Evolutionary conservation across 2,329 filamentous ascomycete genomes (phyloP).

Genomic region (Fusarium oxysporum): DNA sequence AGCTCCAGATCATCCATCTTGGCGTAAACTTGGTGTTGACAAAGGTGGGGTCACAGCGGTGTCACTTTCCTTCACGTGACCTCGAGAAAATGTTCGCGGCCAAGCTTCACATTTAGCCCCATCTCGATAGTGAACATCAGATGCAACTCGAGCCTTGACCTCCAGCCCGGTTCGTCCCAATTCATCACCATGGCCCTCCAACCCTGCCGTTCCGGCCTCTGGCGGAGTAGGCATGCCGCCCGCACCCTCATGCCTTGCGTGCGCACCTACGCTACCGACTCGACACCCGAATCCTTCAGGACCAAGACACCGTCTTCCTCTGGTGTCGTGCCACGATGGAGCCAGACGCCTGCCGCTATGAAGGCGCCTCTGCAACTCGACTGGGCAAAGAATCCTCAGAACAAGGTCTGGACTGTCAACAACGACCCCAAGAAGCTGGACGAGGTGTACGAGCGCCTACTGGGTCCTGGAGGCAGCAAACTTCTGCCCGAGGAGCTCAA

Average conservation of each 20-base stretch:
- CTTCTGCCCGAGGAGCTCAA: slow-evolving; percentile 91
- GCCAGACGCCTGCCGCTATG: slow-evolving; percentile 75
- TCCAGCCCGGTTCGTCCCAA: slow-evolving; percentile 16
- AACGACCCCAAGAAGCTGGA: slow-evolving; percentile 79
- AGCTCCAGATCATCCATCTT: slow-evolving; percentile 7
- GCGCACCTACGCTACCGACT: slow-evolving; percentile 48
- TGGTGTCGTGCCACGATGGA: slow-evolving; percentile 69
- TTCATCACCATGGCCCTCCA: slow-evolving; percentile 49
- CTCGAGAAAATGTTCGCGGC: slow-evolving; percentile 50
- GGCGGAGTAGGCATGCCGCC: slow-evolving; percentile 40
- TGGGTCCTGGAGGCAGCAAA: slow-evolving; percentile 78
- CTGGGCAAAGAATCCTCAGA: slow-evolving; percentile 64
- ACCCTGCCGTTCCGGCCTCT: slow-evolving; percentile 48
- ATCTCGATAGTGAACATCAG: background rate
- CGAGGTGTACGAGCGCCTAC: slow-evolving; percentile 78
- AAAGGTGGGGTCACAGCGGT: slow-evolving; percentile 35
- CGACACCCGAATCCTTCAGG: slow-evolving; percentile 46
- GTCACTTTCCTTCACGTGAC: slow-evolving; percentile 44
- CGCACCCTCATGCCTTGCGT: slow-evolving; percentile 41
- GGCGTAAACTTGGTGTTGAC: slow-evolving; percentile 22
- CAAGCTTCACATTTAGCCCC: slow-evolving; percentile 28
- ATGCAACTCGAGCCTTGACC: slow-evolving; percentile 3
- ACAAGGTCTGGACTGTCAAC: slow-evolving; percentile 76
- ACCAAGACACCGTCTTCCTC: slow-evolving; percentile 16
- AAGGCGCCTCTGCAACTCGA: slow-evolving; percentile 75